Base-by-base conservation (phyloP, 2,329 filamentous ascomycete genomes). In the Incumbomyces delicatus region DNA sequence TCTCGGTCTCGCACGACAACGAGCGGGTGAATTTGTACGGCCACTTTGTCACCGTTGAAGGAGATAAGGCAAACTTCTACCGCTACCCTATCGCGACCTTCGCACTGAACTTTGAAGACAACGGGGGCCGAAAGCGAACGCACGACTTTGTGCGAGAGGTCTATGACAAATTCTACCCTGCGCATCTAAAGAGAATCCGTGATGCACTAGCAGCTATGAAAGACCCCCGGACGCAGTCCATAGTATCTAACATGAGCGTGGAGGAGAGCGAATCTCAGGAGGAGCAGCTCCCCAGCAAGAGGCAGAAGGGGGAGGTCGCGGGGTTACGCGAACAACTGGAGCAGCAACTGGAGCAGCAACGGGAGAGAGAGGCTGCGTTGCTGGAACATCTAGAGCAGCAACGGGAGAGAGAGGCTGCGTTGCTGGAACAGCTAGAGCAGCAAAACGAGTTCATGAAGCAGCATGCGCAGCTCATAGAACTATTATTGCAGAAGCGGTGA, bases 81-180 rank as follows among this genome's bases (percentile, higher is more conserved):
- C 33, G 41, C 6, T 39, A 49, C 33, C 34, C 14, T 20, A 36
- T 49, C 33, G 27, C 27, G 8, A n/a, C 22, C 18, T 41, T 45
- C 33, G 17, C n/a, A 7, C 32, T 49, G 34, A 40, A 40, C 27
- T 27, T 33, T 30, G 20, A 33, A 2, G 33, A 33, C 8, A 32
- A 6, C 18, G n/a, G 32, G 13, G 7, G 35, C 46, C 6, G 46
- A 14, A 49, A 49, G 41, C 37, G 35, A 29, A 44, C 41, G n/a
- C 36, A 49, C 35, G 33, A 49, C 29, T 49, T 49, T 31, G 41
- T 49, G 6, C 32, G 41, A 45, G 41, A 45, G 33, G 33, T 49
- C 13, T 49, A 49, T 30, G 13, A 49, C 22, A 39, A 14, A 22
- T 49, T 49, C 41, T 45, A 45, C 34, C 46, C 46, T 14, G 22